Evolutionary conservation across 2,329 filamentous ascomycete genomes (phyloP).

Genomic region (Colletotrichum truncatum): DNA sequence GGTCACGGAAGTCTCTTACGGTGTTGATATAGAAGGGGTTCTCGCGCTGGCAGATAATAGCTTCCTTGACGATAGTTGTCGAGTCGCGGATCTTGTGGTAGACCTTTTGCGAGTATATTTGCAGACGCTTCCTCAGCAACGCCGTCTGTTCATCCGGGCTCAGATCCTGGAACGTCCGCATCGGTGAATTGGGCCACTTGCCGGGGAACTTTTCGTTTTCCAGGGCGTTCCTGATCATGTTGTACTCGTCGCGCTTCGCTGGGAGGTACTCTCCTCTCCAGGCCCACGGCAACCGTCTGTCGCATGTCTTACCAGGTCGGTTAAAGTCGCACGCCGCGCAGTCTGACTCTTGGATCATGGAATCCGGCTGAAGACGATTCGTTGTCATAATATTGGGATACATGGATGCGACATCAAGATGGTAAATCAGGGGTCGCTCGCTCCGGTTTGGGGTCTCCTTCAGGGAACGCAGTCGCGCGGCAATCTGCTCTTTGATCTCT

Average conservation of each 20-base stretch:
- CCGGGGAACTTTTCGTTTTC: conserved; percentile 94
- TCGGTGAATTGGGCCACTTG: conserved; percentile 74
- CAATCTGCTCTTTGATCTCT: conserved; percentile 85
- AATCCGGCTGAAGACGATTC: conserved; percentile 95
- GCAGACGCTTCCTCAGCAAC: conserved; percentile 85
- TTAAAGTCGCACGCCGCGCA: conserved; percentile 99
- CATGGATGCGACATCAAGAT: conserved; percentile 98
- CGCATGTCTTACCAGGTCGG: conserved; percentile 94
- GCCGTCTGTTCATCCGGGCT: conserved; percentile 82
- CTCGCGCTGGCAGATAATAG: conserved; percentile 97
- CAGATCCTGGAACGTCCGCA: conserved; percentile 83
- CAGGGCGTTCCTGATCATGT: conserved; percentile 94
- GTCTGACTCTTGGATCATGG: conserved; percentile 97
- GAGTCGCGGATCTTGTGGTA: conserved; percentile 99
- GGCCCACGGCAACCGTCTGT: conserved; percentile 92
- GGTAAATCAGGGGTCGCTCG: conserved; percentile 93
- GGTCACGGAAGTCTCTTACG: conserved; percentile 94
- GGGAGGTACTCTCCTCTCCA: conserved; percentile 98
- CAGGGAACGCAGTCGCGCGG: conserved; percentile 73
- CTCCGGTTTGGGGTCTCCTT: conserved; percentile 85
- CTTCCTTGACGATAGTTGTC: conserved; percentile 90
- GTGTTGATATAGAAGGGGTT: conserved; percentile 99
- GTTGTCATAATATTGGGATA: conserved; percentile 99
- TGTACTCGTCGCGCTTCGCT: conserved; percentile 97
- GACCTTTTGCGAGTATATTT: conserved; percentile 96